Conservation (phyloP, 163 green algal genomes). For the Volvox carteri region DNA sequence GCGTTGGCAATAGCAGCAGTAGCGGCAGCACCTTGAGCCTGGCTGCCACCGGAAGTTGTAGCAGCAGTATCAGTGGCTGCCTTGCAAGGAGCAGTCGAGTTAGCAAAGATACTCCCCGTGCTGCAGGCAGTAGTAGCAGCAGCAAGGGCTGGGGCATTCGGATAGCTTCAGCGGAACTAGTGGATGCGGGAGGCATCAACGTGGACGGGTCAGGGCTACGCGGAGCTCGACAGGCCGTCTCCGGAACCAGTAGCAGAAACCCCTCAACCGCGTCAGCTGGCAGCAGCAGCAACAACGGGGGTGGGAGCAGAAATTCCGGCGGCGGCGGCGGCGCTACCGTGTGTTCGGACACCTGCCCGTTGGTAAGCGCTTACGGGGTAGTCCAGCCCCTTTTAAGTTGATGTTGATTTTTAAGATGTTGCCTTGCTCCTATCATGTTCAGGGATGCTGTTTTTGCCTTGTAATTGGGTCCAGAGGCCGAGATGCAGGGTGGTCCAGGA, state of each 20-base stretch:
- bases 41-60: not conserved
- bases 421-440: too few species aligned
- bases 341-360: constrained; percentile 25
- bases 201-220: not conserved
- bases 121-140: too few species aligned
- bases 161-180: not conserved
- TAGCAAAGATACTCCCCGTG: too few species aligned
- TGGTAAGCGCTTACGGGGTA: constrained; percentile 26
- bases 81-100: too few species aligned
- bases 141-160: constrained; percentile 7
- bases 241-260: not conserved
- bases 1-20: not conserved
- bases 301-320: not conserved
- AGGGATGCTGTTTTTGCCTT: too few species aligned
- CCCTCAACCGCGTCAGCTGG: not conserved
- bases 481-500: too few species aligned
- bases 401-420: too few species aligned
- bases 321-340: not conserved
- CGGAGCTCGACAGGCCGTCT: not conserved
- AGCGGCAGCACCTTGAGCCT: too few species aligned
- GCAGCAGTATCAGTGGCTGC: not conserved
- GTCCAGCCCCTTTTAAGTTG: too few species aligned
- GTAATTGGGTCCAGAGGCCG: too few species aligned
- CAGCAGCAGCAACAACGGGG: not conserved
- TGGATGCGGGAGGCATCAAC: not conserved